Base-by-base conservation (phyloP, 2,329 filamentous ascomycete species). In the Alternaria conjuncta region DNA sequence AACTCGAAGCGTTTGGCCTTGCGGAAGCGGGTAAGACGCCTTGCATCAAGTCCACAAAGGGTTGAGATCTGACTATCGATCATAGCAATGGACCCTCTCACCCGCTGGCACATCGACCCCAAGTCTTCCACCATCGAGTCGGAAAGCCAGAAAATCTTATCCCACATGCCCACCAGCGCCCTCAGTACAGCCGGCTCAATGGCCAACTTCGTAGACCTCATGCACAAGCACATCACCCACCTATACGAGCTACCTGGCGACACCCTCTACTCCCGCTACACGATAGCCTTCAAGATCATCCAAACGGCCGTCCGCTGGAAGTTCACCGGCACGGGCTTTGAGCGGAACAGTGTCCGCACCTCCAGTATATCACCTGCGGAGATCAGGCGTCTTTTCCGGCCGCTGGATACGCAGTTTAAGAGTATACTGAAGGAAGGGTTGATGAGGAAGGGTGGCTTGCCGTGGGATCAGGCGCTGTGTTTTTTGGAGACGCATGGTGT, bases 21-120 rank as follows among this genome's bases (percentile, higher is more conserved):
- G 47, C 25, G 23, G 47, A 50, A 15, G 47, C 25, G 4, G 47
- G 25, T 50, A 20, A 11, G 47, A 30, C n/a, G 18, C 6, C 11
- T 20, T 15, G 0, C 6, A 30, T 7, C 4, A 8, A 25, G 8
- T 20, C n/a, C 5, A 7, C 3, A 9, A 10, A 5, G 10, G 7
- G 13, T 2, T 5, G 5, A 15, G 10, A 10, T 3, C 47, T 32
- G 12, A 51, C 3, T 9, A 3, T 6, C 20, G 0, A 13, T 9
- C 11, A 32, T 15, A 51, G 47, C 47, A 30, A 51, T 51, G 5
- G 26, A 51, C 6, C 26, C 47, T 5, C 18, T 32, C 30, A 13
- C 8, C 15, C 26, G 26, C 47, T 51, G 47, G 47, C 47, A 32
- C 12, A 51, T 51, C 8, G n/a, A 51, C 18, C 47, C 25, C 8